Conservation (phyloP, 2,329 filamentous ascomycete species). For the Zelopaecilomyces penicillatus region DNA sequence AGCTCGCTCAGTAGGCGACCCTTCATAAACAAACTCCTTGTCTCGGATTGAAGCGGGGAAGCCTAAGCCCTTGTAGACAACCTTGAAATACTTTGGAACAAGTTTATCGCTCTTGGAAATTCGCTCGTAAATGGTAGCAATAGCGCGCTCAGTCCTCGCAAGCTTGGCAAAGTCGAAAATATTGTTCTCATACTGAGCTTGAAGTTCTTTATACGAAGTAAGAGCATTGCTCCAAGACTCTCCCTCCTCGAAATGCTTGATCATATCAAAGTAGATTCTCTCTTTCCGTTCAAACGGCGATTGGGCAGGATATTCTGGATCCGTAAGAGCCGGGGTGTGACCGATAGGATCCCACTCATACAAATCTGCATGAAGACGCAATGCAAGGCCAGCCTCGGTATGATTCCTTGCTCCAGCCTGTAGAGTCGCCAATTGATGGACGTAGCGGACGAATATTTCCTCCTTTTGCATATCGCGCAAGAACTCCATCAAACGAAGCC, state of each 20-base stretch:
- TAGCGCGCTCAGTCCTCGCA: conserved; percentile 78
- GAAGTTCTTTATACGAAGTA: conserved; percentile 81
- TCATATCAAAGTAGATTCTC: conserved; percentile 85
- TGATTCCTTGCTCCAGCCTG: conserved; percentile 70
- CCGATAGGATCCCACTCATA: conserved; percentile 81
- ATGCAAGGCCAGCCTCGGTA: conserved; percentile 79
- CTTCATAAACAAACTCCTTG: conserved; percentile 90
- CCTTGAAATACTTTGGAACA: conserved; percentile 82
- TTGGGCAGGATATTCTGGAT: conserved; percentile 74
- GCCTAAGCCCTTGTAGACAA: conserved; percentile 80
- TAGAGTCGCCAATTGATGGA: conserved; percentile 77
- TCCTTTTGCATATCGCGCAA: conserved; percentile 94
- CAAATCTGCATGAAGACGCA: conserved; percentile 83
- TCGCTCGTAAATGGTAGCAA: conserved; percentile 84
- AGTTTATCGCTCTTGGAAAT: conserved; percentile 74
- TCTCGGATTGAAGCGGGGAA: conserved; percentile 75
- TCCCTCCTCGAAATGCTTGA: conserved; percentile 90
- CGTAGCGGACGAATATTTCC: conserved; percentile 92
- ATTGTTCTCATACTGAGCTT: conserved; percentile 82
- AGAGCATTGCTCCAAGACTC: conserved; percentile 87
- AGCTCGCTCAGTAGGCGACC: conserved; percentile 65
- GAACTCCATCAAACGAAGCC: conserved; percentile 88
- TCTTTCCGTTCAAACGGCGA: conserved; percentile 90
- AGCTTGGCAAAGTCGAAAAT: conserved; percentile 88
- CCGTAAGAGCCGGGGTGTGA: conserved; percentile 55